phyloP scores from a whole-genome alignment of 495 filamentous ascomycete genomes.

The Aspergillus wentii region DNA sequence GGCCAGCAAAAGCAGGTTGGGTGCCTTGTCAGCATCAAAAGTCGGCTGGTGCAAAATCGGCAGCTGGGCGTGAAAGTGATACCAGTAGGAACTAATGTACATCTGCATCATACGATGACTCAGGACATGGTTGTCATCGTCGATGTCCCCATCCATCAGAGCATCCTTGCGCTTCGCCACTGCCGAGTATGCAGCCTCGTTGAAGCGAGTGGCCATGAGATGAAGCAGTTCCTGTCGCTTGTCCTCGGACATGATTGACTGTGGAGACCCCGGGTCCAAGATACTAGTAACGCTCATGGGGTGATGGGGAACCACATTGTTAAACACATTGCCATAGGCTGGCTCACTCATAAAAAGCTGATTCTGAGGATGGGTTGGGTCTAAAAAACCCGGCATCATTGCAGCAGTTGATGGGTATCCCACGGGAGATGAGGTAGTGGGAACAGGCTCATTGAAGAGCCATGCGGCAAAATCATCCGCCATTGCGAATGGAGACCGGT shows the following conservation, averaged over 20 bases:
- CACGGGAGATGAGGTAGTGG: conserved; percentile 24
- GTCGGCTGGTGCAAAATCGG: conserved; percentile 94
- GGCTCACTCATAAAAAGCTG: conserved; percentile 39
- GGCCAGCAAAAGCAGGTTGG: conserved; percentile 80
- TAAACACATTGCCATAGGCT: conserved; percentile 29
- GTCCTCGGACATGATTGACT: conserved; percentile 78
- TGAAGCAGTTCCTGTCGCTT: conserved; percentile 82
- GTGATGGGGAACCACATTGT: conserved; percentile 45
- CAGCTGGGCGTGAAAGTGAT: conserved; percentile 89
- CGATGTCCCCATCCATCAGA: conserved; percentile 72
- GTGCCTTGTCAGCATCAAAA: conserved; percentile 81
- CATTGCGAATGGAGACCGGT: conserved; percentile 82
- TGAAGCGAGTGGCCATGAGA: conserved; percentile 77
- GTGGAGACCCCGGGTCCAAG: conserved; percentile 74
- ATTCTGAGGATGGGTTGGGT: conserved; percentile 36
- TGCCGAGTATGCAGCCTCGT: conserved; percentile 71
- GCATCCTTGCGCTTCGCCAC: conserved; percentile 71
- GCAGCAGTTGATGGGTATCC: conserved; percentile 20
- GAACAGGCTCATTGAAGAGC: conserved; percentile 68
- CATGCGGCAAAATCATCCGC: conserved; percentile 90
- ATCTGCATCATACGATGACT: conserved; percentile 92
- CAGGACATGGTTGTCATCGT: conserved; percentile 69
- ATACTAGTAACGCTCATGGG: conserved; percentile 92
- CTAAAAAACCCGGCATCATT: conserved; percentile 46
- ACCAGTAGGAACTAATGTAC: conserved; percentile 92